Conservation (phyloP, 805 yeast genomes). For the Yamadazyma paraphyllophila region DNA sequence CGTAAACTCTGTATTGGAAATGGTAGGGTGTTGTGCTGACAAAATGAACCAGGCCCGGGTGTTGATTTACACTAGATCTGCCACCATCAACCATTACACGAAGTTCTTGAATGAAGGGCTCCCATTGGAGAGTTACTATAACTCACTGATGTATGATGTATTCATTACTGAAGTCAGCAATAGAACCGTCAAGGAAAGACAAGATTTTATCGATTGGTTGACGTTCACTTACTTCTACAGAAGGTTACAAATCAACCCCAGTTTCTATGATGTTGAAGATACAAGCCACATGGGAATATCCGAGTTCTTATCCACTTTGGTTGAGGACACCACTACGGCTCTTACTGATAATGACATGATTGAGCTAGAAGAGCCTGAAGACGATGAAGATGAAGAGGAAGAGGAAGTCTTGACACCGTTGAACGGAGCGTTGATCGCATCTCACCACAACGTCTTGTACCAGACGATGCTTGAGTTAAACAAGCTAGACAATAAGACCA, state of each 20-base stretch:
- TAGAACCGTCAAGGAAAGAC: conserved; percentile 60
- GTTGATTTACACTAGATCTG: conserved; percentile 50
- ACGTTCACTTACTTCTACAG: conserved; percentile 82
- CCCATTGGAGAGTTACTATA: conserved; percentile 80
- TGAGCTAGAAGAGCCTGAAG: conserved; percentile 49
- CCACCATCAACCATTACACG: conserved; percentile 61
- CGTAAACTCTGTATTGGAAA: conserved; percentile 60
- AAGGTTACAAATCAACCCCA: conserved; percentile 77
- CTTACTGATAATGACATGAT: conserved; percentile 59
- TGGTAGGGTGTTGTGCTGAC: conserved; percentile 52
- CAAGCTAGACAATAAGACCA: conserved; percentile 53
- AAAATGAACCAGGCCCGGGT: conserved; percentile 32
- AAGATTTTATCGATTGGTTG: conserved; percentile 88
- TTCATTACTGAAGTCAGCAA: conserved; percentile 73
- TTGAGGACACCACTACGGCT: conserved; percentile 69
- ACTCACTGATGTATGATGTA: conserved; percentile 58
- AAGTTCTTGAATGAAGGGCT: conserved; percentile 70
- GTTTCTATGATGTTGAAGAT: conserved; percentile 79
- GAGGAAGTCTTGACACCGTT: conserved; percentile 50
- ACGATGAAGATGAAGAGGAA: conserved; percentile 35
- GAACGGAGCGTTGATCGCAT: conserved; percentile 71
- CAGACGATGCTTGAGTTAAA: conserved; percentile 63
- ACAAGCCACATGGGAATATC: conserved; percentile 67
- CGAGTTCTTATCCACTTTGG: conserved; percentile 77
- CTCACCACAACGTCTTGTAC: conserved; percentile 67